phyloP scores from a whole-genome alignment of 208 protist species.

The Phytomonas sp. region DNA sequence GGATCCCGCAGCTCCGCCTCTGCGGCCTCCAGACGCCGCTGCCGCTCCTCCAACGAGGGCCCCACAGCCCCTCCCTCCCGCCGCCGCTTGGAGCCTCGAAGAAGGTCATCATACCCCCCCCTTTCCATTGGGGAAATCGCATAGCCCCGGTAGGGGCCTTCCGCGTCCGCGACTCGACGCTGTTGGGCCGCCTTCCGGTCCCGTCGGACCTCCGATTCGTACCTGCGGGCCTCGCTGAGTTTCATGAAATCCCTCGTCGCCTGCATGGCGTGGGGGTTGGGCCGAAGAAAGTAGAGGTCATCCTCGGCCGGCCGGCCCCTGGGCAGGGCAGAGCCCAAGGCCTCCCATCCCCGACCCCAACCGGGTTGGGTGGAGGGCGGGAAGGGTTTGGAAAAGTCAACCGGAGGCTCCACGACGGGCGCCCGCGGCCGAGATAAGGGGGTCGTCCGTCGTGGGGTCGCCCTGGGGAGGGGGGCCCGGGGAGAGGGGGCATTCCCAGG shows the following conservation, averaged over 20 bases:
- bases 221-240: conserved; percentile 9
- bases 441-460: background rate
- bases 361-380: conserved; percentile 1
- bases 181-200: conserved; percentile 10
- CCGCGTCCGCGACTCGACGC: conserved; percentile 14
- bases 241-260: conserved; percentile 17
- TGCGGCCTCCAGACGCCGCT: conserved; percentile 7
- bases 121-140: no score
- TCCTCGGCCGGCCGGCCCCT: conserved; percentile 8
- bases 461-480: background rate
- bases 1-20: conserved; percentile 17
- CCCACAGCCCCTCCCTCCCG: conserved; percentile 7
- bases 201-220: conserved; percentile 13
- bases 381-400: conserved; percentile 27
- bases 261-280: conserved; percentile 26
- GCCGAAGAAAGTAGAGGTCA: conserved; percentile 49
- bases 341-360: no score
- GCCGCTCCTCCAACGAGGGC: conserved; percentile 10
- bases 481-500: background rate
- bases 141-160: background rate
- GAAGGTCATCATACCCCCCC: background rate
- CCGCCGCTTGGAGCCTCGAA: conserved; percentile 9
- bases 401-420: conserved; percentile 6
- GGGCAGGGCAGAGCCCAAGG: background rate
- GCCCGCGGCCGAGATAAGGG: background rate